Percentiles rank a stretch among this genome's conserved stretches.
Evolutionary conservation across 208 protist species (phyloP).

Genomic region (Strigomonas culicis): DNA sequence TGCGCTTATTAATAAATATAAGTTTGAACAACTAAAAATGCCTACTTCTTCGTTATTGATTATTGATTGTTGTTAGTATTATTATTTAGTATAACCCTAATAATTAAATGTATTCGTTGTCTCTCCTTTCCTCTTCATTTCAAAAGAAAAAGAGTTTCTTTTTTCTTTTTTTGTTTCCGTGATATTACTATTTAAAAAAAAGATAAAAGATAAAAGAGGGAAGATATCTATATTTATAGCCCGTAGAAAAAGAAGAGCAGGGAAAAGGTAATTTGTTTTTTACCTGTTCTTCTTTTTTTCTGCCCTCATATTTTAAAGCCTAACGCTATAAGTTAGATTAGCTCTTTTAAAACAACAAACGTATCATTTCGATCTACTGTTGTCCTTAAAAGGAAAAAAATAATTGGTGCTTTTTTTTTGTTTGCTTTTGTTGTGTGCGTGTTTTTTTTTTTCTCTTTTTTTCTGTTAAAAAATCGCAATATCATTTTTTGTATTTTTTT

Average conservation of each 20-base stretch:
- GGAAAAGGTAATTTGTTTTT: background rate
- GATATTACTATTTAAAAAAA: slow-evolving; percentile 1
- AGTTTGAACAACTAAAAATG: background rate
- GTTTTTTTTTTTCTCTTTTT: background rate
- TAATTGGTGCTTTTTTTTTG: background rate
- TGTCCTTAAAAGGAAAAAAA: background rate
- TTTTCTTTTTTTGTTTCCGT: background rate
- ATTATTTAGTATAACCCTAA: too few relatives aligned
- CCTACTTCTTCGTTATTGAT: background rate
- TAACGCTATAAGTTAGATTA: background rate
- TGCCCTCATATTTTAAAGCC: background rate
- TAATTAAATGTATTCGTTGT: background rate
- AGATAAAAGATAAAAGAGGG: background rate
- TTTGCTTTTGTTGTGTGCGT: background rate
- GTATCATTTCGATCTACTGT: background rate
- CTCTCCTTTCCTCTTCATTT: slow-evolving; percentile 3
- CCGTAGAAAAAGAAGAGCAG: background rate
- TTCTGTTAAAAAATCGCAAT: background rate
- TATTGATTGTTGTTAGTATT: slow-evolving; percentile 7
- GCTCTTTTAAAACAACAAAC: background rate
- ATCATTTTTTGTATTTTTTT: slow-evolving; percentile 6
- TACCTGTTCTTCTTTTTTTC: background rate
- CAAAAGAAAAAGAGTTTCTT: background rate
- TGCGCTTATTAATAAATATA: background rate
- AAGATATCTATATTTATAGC: background rate